These are phyloP conservation scores for Pholiota conissans DNA, from an alignment of 768 basidiomycete species.

Conservation along the genomic window DNA sequence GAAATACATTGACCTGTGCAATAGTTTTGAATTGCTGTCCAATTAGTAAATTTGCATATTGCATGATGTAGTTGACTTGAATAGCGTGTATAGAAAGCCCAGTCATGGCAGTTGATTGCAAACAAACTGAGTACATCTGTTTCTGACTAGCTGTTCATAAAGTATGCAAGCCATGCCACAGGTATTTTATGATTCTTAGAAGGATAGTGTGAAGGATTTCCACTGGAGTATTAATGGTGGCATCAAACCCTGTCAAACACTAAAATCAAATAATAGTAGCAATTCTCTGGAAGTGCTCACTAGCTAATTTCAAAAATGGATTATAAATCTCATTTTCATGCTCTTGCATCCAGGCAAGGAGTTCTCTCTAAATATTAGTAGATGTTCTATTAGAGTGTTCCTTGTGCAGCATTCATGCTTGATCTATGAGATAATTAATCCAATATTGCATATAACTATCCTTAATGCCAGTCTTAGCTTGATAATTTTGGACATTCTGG, in stretches of 20 bases:
- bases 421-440: slow-evolving; percentile 26
- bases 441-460: too few species aligned
- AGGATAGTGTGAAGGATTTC: slow-evolving; percentile 47
- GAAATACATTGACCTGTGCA: slow-evolving; percentile 35
- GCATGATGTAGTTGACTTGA: slow-evolving; percentile 41
- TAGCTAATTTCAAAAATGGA: slow-evolving; percentile 27
- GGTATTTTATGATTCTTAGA: slow-evolving; percentile 43
- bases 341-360: slow-evolving; percentile 29
- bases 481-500: background rate
- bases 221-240: slow-evolving; percentile 33
- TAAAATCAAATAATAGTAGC: background rate
- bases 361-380: slow-evolving; percentile 23
- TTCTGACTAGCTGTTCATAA: too few species aligned
- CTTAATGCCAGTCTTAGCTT: background rate
- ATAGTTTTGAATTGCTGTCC: slow-evolving; percentile 42
- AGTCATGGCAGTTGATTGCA: slow-evolving; percentile 19
- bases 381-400: slow-evolving; percentile 11
- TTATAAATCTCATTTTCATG: too few species aligned
- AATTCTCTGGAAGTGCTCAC: too few species aligned
- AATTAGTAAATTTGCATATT: slow-evolving; percentile 41
- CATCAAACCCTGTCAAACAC: slow-evolving; percentile 27
- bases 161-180: slow-evolving; percentile 35
- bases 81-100: slow-evolving; percentile 22
- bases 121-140: slow-evolving; percentile 18
- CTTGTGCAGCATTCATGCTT: slow-evolving; percentile 19